Evolutionary conservation across 108 stramenopile genomes (phyloP), one percentile per base, ranked within the genome.

Genomic region (Cyclotella cryptica): DNA sequence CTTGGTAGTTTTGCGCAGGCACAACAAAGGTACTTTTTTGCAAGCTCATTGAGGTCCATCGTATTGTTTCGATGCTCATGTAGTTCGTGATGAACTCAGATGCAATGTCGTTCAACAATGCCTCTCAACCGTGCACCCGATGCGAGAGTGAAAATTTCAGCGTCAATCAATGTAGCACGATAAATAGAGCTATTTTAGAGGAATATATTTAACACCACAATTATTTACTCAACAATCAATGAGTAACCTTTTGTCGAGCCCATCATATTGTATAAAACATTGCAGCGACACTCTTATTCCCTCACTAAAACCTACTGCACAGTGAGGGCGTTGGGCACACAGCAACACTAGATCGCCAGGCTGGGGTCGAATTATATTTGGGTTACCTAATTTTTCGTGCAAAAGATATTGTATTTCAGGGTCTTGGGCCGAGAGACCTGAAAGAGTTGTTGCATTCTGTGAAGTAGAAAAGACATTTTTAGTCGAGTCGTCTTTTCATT

Each of bases 301-400:
- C 57, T 80, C 49, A 45, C 81, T 77, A 73, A 96, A 96, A 6
- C 95, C 95, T 55, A 93, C 82, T 21, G 92, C 95, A 47, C 87
- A 88, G 75, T 96, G 95, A 24, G 95, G 95, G 1, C 90, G 83
- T 72, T 96, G 93, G 6, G 87, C 93, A 78, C 95, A 93, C 12
- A 96, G 60, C 66, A 96, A 52, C 9, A 93, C 83, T 26, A 96
- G 80, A 79, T 96, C 95, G 7, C 95, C 95, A 10, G 90, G 82
- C 63, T 88, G 69, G 0, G 88, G 87, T 21, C 65, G 71, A 58
- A 96, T 85, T 12, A 74, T 72, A 44, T 76, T 72, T 15, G 94
- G 90, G 51, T 71, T 61, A 47, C 91, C 89, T 24, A 96, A 69
- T 40, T 72, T 69, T 18, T 78, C 72, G 19, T 86, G 83, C 17